Evolutionary conservation across 805 yeast genomes (phyloP).

Genomic region (Blastobotrys parvus): DNA sequence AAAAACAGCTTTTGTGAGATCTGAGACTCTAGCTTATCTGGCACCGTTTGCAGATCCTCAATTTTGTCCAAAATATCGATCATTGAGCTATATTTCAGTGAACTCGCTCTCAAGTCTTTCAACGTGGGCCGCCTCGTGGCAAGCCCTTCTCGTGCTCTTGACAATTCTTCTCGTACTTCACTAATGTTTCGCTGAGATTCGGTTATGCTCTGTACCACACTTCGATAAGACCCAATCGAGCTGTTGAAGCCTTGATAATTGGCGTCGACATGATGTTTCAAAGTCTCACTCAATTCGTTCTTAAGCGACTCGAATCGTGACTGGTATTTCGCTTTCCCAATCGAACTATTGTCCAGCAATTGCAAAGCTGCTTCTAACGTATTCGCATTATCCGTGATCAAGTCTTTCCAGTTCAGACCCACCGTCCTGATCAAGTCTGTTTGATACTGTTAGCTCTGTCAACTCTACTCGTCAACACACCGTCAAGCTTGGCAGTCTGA

Average conservation of each 20-base stretch:
- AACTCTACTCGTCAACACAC: slow-evolving; percentile 1
- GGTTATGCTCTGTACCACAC: slow-evolving; percentile 53
- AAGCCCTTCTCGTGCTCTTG: slow-evolving; percentile 41
- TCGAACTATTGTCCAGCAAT: slow-evolving; percentile 76
- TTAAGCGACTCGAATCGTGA: slow-evolving; percentile 59
- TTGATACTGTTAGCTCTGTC: background rate
- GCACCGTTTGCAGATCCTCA: slow-evolving; percentile 48
- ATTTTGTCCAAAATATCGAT: slow-evolving; percentile 63
- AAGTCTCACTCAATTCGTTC: slow-evolving; percentile 44
- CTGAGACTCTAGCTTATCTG: slow-evolving; percentile 55
- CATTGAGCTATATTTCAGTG: slow-evolving; percentile 56
- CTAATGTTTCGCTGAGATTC: slow-evolving; percentile 55
- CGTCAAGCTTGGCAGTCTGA: slow-evolving; percentile 6
- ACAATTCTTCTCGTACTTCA: slow-evolving; percentile 41
- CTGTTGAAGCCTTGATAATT: slow-evolving; percentile 76
- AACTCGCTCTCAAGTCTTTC: slow-evolving; percentile 55
- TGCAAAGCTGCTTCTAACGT: slow-evolving; percentile 82
- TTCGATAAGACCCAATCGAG: slow-evolving; percentile 75
- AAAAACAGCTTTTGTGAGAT: slow-evolving; percentile 65
- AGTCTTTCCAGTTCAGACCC: slow-evolving; percentile 41
- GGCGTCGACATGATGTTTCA: slow-evolving; percentile 63
- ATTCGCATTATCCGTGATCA: slow-evolving; percentile 50
- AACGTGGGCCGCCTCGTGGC: slow-evolving; percentile 48
- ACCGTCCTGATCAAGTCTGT: slow-evolving; percentile 23
- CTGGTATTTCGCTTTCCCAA: slow-evolving; percentile 74